Evolutionary conservation across 805 yeast species (phyloP), one percentile per base, ranked within the genome.

Genomic region (Tetrapisispora phaffii): DNA sequence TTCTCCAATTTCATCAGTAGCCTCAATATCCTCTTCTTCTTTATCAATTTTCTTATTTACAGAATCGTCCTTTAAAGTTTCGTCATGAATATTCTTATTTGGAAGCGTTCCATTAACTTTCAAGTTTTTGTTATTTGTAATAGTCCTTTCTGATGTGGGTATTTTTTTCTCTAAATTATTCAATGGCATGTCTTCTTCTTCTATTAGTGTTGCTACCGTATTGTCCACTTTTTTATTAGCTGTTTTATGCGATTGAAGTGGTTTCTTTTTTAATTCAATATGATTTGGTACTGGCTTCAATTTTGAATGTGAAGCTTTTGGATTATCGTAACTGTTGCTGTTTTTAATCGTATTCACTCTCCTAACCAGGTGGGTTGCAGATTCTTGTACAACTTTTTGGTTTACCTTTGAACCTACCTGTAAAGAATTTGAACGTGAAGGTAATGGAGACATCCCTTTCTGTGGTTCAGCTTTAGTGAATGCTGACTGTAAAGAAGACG

Each of bases 401-500:
- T 56, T 62, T 6, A 54, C 28, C 2, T 51, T 51, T 15, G 62
- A 60, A n/a, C 47, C 49, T 1, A 59, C 54, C 36, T 61, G 60
- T 32, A 62, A 47, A 1, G 67, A 62, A 47, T 60, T 61, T 3
- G 65, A 53, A n/a, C 65, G 54, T 19, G 50, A 47, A 3, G 47
- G 47, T 20, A 41, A 12, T 16, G 46, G 34, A 8, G 44, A 28
- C 33, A n/a, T 32, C 13, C 34, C 12, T 24, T 42, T 50, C 22
- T 13, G 37, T 12, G 17, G 29, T 32, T 34, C 39, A 7, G 22
- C 31, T 13, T 39, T 28, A 26, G 39, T 29, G 34, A 44, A 45
- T 24, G 55, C 44, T 4, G 66, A 51, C 45, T 63, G 67, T 23
- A 63, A 50, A 3, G 68, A 64, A 1, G 66, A 53, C 8, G 68